Evolutionary conservation across 345 rosid species (phyloP).

Genomic region (Erucastrum elatum): DNA sequence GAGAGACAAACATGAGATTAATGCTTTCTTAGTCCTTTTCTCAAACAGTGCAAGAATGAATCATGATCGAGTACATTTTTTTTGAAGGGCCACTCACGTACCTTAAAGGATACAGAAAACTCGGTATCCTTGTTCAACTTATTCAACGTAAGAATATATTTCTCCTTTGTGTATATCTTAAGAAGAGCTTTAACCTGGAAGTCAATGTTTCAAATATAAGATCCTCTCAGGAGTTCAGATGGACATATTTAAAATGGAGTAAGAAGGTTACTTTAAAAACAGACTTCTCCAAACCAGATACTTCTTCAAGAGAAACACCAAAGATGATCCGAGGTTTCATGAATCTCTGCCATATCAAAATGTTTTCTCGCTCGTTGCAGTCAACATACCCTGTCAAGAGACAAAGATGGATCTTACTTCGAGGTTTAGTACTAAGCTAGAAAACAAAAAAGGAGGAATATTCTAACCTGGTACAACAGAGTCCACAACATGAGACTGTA

Average conservation of each 20-base stretch:
- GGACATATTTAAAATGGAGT: background rate
- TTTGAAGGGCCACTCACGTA: conserved; percentile 33
- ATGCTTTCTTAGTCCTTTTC: too few relatives aligned
- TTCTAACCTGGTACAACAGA: conserved; percentile 63
- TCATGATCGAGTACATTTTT: background rate
- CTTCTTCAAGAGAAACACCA: conserved; percentile 74
- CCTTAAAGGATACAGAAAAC: conserved; percentile 78
- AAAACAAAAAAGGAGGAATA: background rate
- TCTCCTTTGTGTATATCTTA: conserved; percentile 61
- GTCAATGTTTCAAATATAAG: conserved; percentile 15
- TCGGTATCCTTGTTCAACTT: conserved; percentile 46
- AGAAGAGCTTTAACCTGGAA: conserved; percentile 60
- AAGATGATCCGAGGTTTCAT: conserved; percentile 71
- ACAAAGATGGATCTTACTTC: conserved; percentile 8
- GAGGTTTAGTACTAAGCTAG: background rate
- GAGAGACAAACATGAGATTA: background rate
- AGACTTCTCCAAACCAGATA: conserved; percentile 56
- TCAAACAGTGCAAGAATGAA: too few relatives aligned
- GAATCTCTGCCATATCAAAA: conserved; percentile 76
- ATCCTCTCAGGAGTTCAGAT: background rate
- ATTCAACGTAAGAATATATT: conserved; percentile 62
- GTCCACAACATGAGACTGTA: conserved; percentile 62
- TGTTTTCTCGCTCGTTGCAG: conserved; percentile 77
- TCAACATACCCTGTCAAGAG: conserved; percentile 61
- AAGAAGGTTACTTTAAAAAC: conserved; percentile 50